phyloP scores from a whole-genome alignment of 495 filamentous ascomycete genomes.

The Podospora bellae-mahoneyi region DNA sequence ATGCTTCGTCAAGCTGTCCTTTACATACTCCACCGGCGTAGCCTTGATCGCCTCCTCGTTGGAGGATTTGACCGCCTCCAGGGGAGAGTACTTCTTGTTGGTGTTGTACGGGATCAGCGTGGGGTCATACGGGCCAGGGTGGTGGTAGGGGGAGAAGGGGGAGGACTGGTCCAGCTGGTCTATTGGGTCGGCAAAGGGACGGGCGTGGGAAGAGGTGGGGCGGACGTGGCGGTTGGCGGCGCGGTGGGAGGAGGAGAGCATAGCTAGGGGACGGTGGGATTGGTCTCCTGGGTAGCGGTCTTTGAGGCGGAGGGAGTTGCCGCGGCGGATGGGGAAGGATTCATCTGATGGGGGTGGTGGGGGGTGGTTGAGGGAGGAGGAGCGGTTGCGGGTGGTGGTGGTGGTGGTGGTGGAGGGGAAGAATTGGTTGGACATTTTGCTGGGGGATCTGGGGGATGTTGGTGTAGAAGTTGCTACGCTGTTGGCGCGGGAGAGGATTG shows the following conservation, averaged over 20 bases:
- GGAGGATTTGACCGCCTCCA: conserved; percentile 70
- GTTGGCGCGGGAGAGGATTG: conserved; percentile 27
- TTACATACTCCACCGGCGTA: conserved; percentile 75
- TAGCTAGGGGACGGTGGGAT: conserved; percentile 59
- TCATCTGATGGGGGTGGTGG: not conserved
- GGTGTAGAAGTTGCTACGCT: conserved; percentile 22
- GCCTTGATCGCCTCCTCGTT: conserved; percentile 79
- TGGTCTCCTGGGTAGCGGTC: conserved; percentile 57
- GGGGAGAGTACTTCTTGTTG: conserved; percentile 59
- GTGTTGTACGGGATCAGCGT: conserved; percentile 68
- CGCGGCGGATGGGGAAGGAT: conserved; percentile 27
- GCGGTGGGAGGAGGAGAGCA: conserved; percentile 55
- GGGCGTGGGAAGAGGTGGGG: conserved; percentile 38
- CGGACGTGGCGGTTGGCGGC: conserved; percentile 51
- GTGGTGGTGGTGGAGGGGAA: no score
- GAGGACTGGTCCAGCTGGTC: conserved; percentile 67
- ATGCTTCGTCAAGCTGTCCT: conserved; percentile 69
- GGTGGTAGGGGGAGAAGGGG: conserved; percentile 66
- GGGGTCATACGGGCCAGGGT: conserved; percentile 90
- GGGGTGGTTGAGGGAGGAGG: not conserved
- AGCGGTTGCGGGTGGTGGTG: not conserved
- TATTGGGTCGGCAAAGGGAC: conserved; percentile 70
- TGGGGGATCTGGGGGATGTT: not conserved
- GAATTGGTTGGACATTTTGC: not conserved
- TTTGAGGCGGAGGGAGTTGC: conserved; percentile 21